Base-by-base conservation (phyloP, 306 rosid genomes). In the Pueraria montana region DNA sequence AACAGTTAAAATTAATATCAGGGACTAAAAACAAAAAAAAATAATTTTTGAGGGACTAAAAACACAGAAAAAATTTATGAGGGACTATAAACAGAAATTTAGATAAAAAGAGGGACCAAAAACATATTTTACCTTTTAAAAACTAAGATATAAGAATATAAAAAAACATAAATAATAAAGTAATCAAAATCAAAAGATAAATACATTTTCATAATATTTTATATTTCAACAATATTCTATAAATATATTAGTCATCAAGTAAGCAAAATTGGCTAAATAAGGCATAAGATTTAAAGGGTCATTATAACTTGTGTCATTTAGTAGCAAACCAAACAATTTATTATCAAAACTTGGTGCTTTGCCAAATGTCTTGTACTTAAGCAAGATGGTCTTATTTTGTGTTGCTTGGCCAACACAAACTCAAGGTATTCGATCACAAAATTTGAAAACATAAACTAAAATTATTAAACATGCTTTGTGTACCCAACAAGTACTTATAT, bases 231-330 rank as follows among this genome's bases (percentile, higher is more conserved):
- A 61, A 24, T 42, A 42, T 52, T 43, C 43, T 17, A 46, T 40
- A 59, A 42, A 59, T 30, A 6, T 63, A 46, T 17, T 24, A n/a
- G 21, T 52, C n/a, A n/a, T 48, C 7, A 32, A 76, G 58, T 26
- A 76, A 30, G 62, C 14, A 77, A 78, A 49, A 78, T 18, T 34
- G 21, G 20, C 42, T 8, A 34, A 50, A 66, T 55, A 21, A 11
- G 65, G 67, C 66, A 21, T 34, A 16, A 38, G 76, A 38, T 79
- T 36, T 67, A 56, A 50, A 23, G 67, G 53, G 50, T 77, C 49
- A 63, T 30, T 46, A 18, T 23, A 62, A 46, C 20, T 50, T 50
- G 38, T 46, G 40, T 65, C 56, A 32, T 49, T 32, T 20, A 34
- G 38, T 26, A 17, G 38, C 50, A 20, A 49, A 65, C 64, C 65